Conservation (phyloP, 2,329 filamentous ascomycete genomes). For the Parastagonospora avenae region DNA sequence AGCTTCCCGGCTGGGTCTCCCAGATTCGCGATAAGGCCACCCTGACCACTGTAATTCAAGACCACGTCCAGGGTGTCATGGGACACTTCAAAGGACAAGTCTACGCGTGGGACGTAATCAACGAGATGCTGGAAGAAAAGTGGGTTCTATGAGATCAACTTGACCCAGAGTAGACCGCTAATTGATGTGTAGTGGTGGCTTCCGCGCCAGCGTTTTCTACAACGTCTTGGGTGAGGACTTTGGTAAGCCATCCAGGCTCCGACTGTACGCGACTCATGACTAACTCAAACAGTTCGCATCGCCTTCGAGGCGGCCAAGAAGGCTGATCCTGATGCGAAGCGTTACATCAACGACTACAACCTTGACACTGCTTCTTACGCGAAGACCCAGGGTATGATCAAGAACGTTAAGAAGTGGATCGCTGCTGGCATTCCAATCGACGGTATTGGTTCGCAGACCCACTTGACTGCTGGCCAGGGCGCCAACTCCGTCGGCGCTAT, state of each 20-base stretch:
- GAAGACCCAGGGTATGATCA: constrained; percentile 65
- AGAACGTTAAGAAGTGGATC: constrained; percentile 69
- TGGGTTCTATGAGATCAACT: no score
- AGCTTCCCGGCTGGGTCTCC: constrained; percentile 62
- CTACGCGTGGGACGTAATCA: constrained; percentile 67
- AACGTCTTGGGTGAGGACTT: constrained; percentile 67
- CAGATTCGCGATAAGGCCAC: constrained; percentile 58
- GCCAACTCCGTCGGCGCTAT: constrained; percentile 55
- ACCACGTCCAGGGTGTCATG: constrained; percentile 65
- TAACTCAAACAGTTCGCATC: constrained; percentile 58
- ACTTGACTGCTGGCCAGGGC: constrained; percentile 57
- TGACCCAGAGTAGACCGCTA: no score
- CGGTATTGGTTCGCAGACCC: constrained; percentile 58
- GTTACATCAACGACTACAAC: constrained; percentile 77
- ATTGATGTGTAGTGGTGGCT: constrained; percentile 64
- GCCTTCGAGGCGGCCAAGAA: constrained; percentile 71
- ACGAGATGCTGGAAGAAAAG: no score
- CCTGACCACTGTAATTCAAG: constrained; percentile 64
- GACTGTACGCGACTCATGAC: no score
- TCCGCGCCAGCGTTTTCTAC: constrained; percentile 68
- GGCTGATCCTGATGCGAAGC: constrained; percentile 69
- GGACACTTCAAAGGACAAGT: constrained; percentile 68
- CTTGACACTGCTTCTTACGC: constrained; percentile 64
- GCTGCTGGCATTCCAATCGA: constrained; percentile 68
- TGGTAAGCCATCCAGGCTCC: no score